phyloP scores from a whole-genome alignment of 2,329 filamentous ascomycete species.

The Nemania serpens region DNA sequence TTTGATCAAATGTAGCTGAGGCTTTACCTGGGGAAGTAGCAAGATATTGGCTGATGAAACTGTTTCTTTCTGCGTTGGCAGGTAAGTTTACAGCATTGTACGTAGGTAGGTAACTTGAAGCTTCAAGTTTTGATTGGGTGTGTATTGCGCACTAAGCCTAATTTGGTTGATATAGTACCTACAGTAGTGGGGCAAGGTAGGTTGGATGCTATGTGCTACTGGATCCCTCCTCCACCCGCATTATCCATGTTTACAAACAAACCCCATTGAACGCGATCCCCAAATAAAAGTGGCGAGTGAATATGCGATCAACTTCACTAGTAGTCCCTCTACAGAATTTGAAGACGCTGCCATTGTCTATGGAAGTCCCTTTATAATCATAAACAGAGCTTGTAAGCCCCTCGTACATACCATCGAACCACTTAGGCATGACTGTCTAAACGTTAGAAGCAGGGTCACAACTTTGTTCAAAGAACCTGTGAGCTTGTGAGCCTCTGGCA shows the following conservation, averaged over 20 bases:
- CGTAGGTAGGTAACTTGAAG: too few species aligned
- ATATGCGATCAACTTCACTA: constrained; percentile 4
- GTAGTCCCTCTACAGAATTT: not conserved
- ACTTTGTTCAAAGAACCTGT: constrained; percentile 6
- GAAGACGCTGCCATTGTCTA: not conserved
- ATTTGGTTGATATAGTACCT: too few species aligned
- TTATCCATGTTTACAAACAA: constrained; percentile 30
- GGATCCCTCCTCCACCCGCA: constrained; percentile 20
- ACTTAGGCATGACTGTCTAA: constrained; percentile 13
- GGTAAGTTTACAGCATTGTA: too few species aligned
- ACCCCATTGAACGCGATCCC: constrained; percentile 25
- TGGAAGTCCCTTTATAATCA: not conserved
- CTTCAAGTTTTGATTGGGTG: too few species aligned
- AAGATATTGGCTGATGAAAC: too few species aligned
- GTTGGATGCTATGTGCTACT: not conserved
- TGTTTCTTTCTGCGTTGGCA: too few species aligned
- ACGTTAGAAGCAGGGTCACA: constrained; percentile 1
- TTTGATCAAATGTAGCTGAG: too few species aligned
- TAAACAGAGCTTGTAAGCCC: not conserved
- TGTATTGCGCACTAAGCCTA: too few species aligned
- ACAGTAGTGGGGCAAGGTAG: not conserved
- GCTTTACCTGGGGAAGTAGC: too few species aligned
- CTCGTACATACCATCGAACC: not conserved
- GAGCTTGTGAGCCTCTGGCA: not conserved
- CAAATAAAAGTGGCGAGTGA: constrained; percentile 6